Conservation (phyloP, 2,329 filamentous ascomycete species). For the Lecanoromycetidae sp. region DNA sequence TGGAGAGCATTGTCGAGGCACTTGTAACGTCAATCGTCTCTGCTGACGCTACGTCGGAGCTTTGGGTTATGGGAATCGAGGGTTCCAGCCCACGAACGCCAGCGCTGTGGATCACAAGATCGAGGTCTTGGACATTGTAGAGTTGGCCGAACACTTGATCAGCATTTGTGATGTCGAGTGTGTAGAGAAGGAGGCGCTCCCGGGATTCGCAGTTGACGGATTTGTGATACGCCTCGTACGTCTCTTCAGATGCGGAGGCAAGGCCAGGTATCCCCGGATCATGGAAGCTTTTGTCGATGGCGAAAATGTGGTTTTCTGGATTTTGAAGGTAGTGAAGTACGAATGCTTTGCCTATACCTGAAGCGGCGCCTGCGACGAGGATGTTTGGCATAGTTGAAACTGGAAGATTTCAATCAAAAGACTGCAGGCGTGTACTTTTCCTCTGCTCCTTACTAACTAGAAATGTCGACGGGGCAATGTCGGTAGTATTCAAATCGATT, state of each 20-base stretch:
- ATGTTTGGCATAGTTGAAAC: not conserved
- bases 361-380: not conserved
- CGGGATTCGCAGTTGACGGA: not conserved
- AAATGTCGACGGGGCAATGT: too few relatives aligned
- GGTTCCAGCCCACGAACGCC: not conserved
- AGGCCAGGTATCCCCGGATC: not conserved
- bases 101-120: slow-evolving; percentile 4
- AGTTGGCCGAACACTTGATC: not conserved
- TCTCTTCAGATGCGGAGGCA: not conserved
- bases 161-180: not conserved
- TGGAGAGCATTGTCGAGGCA: not conserved
- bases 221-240: not conserved
- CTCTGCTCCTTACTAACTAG: not conserved
- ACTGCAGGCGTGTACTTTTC: too few relatives aligned
- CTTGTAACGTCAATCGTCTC: not conserved
- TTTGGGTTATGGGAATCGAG: not conserved
- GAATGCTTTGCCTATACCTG: slow-evolving; percentile 4
- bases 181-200: not conserved
- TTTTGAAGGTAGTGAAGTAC: not conserved
- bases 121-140: not conserved
- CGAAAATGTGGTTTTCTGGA: not conserved
- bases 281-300: slow-evolving; percentile 1
- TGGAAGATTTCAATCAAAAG: not conserved
- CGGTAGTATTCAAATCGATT: too few relatives aligned
- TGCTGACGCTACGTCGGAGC: slow-evolving; percentile 1